Evolutionary conservation across 1,139 yeast species (phyloP), one percentile per base, ranked within the genome.

Genomic region (Candida tetrigidarum): DNA sequence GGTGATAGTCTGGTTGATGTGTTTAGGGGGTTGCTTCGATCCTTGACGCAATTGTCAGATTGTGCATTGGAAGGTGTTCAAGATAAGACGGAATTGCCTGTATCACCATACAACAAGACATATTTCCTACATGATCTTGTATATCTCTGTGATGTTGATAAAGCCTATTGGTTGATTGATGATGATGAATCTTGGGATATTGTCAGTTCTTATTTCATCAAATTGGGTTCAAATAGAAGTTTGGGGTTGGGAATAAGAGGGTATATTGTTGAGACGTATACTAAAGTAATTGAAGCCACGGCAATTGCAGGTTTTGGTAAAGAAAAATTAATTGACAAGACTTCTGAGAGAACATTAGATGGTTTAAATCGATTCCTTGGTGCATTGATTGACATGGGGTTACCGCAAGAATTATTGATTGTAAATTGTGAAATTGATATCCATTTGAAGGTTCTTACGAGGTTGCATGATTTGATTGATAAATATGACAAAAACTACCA

Each of bases 381-480:
- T 3, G 58, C 55, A 5, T 53, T 79, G 12, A 64, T 74, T 25
- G 55, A 61, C 1, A 55, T 71, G 18, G 80, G 78, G 0, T 48
- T 53, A 4, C 69, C 81, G 1, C 57, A 58, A 15, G 83, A 79
- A 51, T 55, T 73, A 6, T 57, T 75, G 38, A 65, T 73, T 1
- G 57, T 76, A 26, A 79, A 79, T 52, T 75, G 78, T 52, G 89
- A 83, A 54, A 77, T 83, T 5, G 93, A 87, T 45, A 81, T 89
- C 44, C 83, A 86, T 51, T 75, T 86, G 16, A 77, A 77, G 27
- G 66, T 81, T 0, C 68, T 91, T 39, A 77, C 81, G 27, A 83
- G 89, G 0, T 63, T 92, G 41, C 86, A 84, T 56, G 81, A 76
- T 29, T 71, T 91, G 20, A 74, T 92, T 35, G 96, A 90, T 56